Evolutionary conservation across 2,329 filamentous ascomycete species (phyloP).

Genomic region (Cladophialophora bantiana): DNA sequence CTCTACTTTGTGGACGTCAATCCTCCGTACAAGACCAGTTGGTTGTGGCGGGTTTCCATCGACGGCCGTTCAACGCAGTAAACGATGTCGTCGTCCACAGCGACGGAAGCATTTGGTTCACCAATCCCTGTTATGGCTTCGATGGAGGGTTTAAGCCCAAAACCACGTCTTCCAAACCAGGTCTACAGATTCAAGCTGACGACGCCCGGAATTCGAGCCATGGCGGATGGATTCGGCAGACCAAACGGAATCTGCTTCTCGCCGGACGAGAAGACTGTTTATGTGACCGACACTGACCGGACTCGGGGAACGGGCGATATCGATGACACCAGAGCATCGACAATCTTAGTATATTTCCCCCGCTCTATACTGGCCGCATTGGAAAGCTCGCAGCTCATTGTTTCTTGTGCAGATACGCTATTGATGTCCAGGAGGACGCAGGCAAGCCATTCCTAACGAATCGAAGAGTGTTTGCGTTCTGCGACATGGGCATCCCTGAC

Average conservation of each 20-base stretch:
- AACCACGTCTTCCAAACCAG: constrained; percentile 45
- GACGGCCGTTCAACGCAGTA: constrained; percentile 45
- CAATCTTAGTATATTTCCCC: constrained; percentile 1
- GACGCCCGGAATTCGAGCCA: constrained; percentile 43
- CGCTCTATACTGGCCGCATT: neutral
- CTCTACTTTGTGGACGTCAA: constrained; percentile 6
- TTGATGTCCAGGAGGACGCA: constrained; percentile 47
- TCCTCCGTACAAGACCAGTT: neutral
- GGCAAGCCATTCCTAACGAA: constrained; percentile 54
- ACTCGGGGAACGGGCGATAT: constrained; percentile 38
- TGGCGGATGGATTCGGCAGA: constrained; percentile 49
- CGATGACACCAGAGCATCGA: constrained; percentile 9
- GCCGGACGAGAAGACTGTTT: constrained; percentile 48
- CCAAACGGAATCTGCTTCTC: constrained; percentile 54
- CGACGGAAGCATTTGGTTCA: constrained; percentile 51
- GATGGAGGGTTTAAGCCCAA: constrained; percentile 45
- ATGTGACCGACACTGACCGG: constrained; percentile 50
- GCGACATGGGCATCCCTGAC: constrained; percentile 55
- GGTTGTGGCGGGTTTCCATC: constrained; percentile 15
- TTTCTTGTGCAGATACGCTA: constrained; percentile 46
- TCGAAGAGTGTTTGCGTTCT: constrained; percentile 61
- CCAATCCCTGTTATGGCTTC: constrained; percentile 49
- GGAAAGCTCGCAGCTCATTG: neutral
- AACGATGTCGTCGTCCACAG: constrained; percentile 50
- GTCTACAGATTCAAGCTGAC: constrained; percentile 49